These are phyloP conservation scores for Hordeum marinum DNA, from an alignment of 176 grass and related monocot genomes.

Conservation along the genomic window DNA sequence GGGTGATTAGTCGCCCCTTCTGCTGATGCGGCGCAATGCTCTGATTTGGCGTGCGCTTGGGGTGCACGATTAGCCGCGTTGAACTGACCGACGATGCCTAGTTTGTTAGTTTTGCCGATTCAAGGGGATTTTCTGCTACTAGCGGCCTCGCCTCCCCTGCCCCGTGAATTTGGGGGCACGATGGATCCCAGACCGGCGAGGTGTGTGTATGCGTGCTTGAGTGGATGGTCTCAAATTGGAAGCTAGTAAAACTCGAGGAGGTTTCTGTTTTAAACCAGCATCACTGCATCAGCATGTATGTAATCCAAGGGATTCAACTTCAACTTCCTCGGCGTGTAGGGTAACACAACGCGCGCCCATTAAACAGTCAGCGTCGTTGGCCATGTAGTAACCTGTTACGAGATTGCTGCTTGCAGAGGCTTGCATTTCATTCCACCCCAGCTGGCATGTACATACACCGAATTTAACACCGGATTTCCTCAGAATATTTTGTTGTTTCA, in stretches of 20 bases:
- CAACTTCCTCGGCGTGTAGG: not conserved
- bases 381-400: not conserved
- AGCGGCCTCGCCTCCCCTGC: not conserved
- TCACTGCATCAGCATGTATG: too few relatives aligned
- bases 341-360: not conserved
- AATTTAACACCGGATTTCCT: not conserved
- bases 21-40: not conserved
- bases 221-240: not conserved
- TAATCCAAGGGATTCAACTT: not conserved
- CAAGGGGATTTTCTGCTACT: not conserved
- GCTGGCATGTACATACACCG: not conserved
- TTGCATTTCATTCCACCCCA: not conserved
- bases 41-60: too few relatives aligned
- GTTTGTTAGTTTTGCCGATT: not conserved
- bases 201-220: not conserved
- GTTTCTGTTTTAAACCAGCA: not conserved
- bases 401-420: not conserved
- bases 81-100: too few relatives aligned
- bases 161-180: not conserved
- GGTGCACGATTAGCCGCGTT: rapidly evolving
- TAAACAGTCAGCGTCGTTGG: not conserved
- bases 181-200: not conserved
- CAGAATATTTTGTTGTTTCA: not conserved
- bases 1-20: not conserved
- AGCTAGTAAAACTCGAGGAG: not conserved